These are phyloP conservation scores for Gyrodon lividus DNA, from an alignment of 768 basidiomycete species.

Conservation along the genomic window DNA sequence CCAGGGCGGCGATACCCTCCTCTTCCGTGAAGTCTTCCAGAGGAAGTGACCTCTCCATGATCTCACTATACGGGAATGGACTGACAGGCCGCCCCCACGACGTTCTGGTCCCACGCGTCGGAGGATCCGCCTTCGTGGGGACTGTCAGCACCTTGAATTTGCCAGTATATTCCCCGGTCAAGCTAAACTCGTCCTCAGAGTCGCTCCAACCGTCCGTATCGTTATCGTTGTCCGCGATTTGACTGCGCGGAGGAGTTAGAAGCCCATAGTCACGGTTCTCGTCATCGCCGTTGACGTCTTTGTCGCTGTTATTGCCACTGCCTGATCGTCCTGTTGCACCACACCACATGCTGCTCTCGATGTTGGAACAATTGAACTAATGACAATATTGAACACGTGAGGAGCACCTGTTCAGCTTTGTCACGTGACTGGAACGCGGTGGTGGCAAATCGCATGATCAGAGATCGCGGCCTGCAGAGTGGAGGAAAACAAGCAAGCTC, in stretches of 20 bases:
- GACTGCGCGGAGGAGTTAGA: conserved; percentile 27
- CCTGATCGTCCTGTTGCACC: not conserved
- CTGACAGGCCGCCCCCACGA: conserved; percentile 71
- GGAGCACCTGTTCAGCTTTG: too few species aligned
- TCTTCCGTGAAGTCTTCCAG: conserved; percentile 12
- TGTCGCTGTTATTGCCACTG: conserved; percentile 2
- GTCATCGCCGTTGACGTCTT: not conserved
- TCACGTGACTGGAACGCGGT: not conserved
- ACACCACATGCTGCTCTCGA: not conserved
- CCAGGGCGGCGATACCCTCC: not conserved
- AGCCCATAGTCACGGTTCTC: conserved; percentile 19
- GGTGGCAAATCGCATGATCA: not conserved
- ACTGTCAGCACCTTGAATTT: conserved; percentile 54
- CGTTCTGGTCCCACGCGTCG: conserved; percentile 53
- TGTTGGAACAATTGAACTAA: not conserved
- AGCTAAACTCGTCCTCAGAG: conserved; percentile 32
- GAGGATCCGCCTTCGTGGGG: conserved; percentile 65
- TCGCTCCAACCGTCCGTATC: conserved; percentile 25
- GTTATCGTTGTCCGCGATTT: conserved; percentile 15
- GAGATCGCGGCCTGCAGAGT: not conserved
- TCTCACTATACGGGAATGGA: conserved; percentile 51
- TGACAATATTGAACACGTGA: not conserved
- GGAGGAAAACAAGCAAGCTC: not conserved
- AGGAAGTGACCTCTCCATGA: conserved; percentile 30
- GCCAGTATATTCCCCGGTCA: conserved; percentile 66